Conservation (phyloP, 306 rosid species). For the Corylus americana region DNA sequence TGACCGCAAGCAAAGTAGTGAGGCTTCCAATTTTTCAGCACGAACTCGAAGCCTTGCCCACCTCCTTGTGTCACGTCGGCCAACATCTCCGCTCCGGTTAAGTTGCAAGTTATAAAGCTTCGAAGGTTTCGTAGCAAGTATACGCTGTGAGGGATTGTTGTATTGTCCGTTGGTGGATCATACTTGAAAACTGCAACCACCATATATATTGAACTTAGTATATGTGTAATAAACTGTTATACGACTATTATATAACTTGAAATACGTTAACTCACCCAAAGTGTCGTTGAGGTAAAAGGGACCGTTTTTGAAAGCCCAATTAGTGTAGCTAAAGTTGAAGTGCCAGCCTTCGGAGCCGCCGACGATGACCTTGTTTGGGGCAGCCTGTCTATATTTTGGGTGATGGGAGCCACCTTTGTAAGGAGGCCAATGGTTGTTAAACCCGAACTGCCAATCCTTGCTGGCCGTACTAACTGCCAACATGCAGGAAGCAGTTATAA, state of each 20-base stretch:
- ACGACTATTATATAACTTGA: too few relatives aligned
- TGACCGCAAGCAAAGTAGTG: constrained; percentile 67
- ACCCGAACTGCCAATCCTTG: constrained; percentile 18
- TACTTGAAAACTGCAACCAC: constrained; percentile 64
- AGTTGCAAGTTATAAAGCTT: constrained; percentile 61
- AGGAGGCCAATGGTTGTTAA: too few relatives aligned
- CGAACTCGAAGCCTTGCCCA: constrained; percentile 56
- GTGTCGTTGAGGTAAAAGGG: constrained; percentile 65
- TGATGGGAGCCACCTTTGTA: not conserved
- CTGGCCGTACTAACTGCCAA: constrained; percentile 37
- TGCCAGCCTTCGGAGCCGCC: constrained; percentile 65
- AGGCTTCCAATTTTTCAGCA: constrained; percentile 52
- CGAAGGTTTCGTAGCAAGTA: constrained; percentile 41
- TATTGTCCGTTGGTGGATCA: constrained; percentile 46
- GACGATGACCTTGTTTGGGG: constrained; percentile 37
- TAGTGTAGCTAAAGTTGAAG: constrained; percentile 49
- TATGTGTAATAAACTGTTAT: too few relatives aligned
- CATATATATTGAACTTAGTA: too few relatives aligned
- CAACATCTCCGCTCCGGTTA: constrained; percentile 40
- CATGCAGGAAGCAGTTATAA: constrained; percentile 25
- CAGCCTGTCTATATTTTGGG: constrained; percentile 27
- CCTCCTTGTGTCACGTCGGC: constrained; percentile 49
- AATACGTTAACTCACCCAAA: constrained; percentile 36
- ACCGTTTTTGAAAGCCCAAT: constrained; percentile 52
- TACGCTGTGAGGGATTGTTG: constrained; percentile 55